Evolutionary conservation across 108 stramenopile species (phyloP).

Genomic region (Fragilaria crotonensis): DNA sequence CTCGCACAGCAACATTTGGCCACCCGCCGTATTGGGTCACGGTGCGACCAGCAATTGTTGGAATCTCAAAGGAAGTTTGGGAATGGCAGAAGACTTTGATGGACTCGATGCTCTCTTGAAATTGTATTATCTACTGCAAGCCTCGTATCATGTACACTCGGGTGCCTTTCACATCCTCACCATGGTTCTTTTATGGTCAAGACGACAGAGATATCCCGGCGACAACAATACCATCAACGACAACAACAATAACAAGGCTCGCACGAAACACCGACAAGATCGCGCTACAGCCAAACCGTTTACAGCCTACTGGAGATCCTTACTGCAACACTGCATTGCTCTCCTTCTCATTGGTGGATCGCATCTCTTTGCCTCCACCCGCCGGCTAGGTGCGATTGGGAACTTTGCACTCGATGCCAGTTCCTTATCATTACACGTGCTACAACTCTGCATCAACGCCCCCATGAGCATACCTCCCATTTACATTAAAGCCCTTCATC

Average conservation of each 20-base stretch:
- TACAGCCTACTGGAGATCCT: constrained; percentile 30
- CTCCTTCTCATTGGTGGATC: constrained; percentile 42
- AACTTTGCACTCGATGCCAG: constrained; percentile 70
- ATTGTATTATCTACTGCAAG: constrained; percentile 67
- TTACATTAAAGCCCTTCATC: constrained; percentile 20
- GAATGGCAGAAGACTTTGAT: constrained; percentile 53
- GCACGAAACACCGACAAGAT: neutral
- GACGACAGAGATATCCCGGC: constrained; percentile 8
- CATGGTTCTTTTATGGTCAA: constrained; percentile 43
- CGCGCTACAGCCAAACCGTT: constrained; percentile 1
- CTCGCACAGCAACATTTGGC: constrained; percentile 65
- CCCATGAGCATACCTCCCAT: constrained; percentile 11
- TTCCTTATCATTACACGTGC: constrained; percentile 53
- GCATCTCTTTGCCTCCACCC: constrained; percentile 60
- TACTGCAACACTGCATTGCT: constrained; percentile 58
- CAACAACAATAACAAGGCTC: neutral
- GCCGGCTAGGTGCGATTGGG: constrained; percentile 62
- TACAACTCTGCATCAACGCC: constrained; percentile 72
- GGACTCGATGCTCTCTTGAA: constrained; percentile 43
- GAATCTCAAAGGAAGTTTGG: constrained; percentile 60
- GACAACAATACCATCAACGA: neutral
- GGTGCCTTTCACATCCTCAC: constrained; percentile 61
- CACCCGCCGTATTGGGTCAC: constrained; percentile 51
- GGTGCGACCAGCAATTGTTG: constrained; percentile 62
- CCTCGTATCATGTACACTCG: constrained; percentile 73